Base-by-base conservation (phyloP, 805 yeast genomes). In the Starmerella floricola region DNA sequence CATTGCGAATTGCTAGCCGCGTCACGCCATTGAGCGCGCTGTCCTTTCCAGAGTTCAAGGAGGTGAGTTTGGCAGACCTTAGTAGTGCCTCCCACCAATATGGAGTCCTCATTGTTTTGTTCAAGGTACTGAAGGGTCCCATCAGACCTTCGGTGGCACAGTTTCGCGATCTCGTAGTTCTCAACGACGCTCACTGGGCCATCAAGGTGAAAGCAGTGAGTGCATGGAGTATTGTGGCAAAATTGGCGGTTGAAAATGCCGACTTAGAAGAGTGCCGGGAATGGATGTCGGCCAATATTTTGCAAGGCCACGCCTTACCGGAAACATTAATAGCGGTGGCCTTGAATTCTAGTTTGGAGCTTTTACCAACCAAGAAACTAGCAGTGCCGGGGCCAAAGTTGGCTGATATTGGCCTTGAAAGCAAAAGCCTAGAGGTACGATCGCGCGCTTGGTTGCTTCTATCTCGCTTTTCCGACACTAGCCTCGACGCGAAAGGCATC, bases 11-110 rank as follows among this genome's bases (percentile, higher is more conserved):
- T 8, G 45, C 44, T 3, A 49, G 51, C 24, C 38, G 54, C 1
- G 55, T 53, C 13, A 52, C 54, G 3, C 58, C 58, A 5, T 30
- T 50, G 18, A 46, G 49, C 15, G 32, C 48, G 1, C 35, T 50
- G 23, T 18, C 27, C 11, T 46, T 51, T n/a, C 54, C 54, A 2
- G 49, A 46, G 21, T 39, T 45, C 2, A 15, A 31, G 15, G 44
- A 40, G 8, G 41, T 53, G 6, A 31, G 41, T 17, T 32, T 44
- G 15, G 34, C 49, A 1, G 51, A 47, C 18, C 27, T 54, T 13
- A 50, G 55, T 24, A 37, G 45, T 6, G 51, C 49, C 3, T 36
- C 53, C 8, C 52, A 50, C 35, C 55, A 52, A 21, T 49, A 45
- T 24, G 48, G 51, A 1, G 44, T 53, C 8, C 34, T 53, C n/a